Conservation (phyloP, 1,139 yeast genomes). For the Arxiozyma bovina region DNA sequence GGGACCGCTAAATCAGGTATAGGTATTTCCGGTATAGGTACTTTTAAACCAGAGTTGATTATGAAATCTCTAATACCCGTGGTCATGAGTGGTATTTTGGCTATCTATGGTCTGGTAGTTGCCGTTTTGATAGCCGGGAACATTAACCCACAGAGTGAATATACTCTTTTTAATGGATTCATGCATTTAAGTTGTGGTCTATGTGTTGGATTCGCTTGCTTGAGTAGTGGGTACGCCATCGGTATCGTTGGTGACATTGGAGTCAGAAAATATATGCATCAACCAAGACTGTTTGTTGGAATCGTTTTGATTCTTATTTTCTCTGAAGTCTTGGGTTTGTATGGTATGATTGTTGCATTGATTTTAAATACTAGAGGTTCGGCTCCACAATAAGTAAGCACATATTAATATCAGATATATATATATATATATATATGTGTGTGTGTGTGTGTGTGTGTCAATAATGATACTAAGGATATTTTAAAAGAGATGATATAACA, state of each 20-base stretch:
- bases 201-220: constrained; percentile 90
- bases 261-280: constrained; percentile 92
- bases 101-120: constrained; percentile 93
- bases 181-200: constrained; percentile 96
- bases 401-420: background rate
- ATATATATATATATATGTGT: background rate
- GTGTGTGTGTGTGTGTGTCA: too few species aligned
- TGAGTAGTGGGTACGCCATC: constrained; percentile 96
- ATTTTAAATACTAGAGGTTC: constrained; percentile 84
- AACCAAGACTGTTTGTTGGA: constrained; percentile 93
- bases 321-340: constrained; percentile 94
- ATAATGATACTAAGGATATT: too few species aligned
- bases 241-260: constrained; percentile 99
- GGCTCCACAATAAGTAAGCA: constrained; percentile 28
- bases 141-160: constrained; percentile 62
- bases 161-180: constrained; percentile 87
- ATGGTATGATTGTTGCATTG: constrained; percentile 89
- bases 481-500: too few species aligned
- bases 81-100: constrained; percentile 95
- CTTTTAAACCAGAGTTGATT: constrained; percentile 72
- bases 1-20: constrained; percentile 98
- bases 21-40: constrained; percentile 89
- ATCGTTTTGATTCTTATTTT: constrained; percentile 88
- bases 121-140: constrained; percentile 94
- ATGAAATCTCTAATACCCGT: constrained; percentile 88